Conservation (phyloP, 495 filamentous ascomycete species). For the Xylaria venustula region DNA sequence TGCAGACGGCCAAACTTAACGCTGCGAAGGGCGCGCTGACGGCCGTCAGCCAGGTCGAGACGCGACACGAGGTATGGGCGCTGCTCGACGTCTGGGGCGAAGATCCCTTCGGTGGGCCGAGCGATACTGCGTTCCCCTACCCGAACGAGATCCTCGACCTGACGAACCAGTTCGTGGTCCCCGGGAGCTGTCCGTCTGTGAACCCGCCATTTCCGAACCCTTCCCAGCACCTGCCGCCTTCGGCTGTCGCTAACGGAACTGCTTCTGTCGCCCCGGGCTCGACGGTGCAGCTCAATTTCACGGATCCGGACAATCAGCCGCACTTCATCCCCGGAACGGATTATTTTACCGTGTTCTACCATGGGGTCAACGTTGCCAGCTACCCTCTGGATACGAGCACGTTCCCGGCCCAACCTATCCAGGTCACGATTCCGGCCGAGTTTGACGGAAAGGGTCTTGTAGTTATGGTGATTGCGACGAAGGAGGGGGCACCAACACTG, state of each 20-base stretch:
- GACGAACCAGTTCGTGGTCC: constrained; percentile 49
- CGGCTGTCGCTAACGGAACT: constrained; percentile 37
- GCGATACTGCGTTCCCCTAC: constrained; percentile 53
- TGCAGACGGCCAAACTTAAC: constrained; percentile 38
- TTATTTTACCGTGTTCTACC: constrained; percentile 56
- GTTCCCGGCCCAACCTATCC: constrained; percentile 17
- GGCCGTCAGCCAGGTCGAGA: constrained; percentile 49
- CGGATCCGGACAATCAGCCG: constrained; percentile 38
- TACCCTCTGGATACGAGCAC: too few species aligned
- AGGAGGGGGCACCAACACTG: constrained; percentile 44
- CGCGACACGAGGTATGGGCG: constrained; percentile 51
- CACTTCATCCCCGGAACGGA: constrained; percentile 32
- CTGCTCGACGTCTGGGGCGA: constrained; percentile 51
- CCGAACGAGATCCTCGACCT: constrained; percentile 53
- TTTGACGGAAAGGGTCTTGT: constrained; percentile 52
- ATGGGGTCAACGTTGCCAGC: constrained; percentile 24
- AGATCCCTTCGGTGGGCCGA: constrained; percentile 49
- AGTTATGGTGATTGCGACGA: constrained; percentile 44
- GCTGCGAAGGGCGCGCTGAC: constrained; percentile 43
- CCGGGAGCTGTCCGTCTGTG: constrained; percentile 45
- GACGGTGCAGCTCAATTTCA: constrained; percentile 39
- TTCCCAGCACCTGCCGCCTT: constrained; percentile 41
- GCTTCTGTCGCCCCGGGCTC: constrained; percentile 44
- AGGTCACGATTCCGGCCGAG: constrained; percentile 40
- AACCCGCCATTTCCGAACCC: constrained; percentile 51